phyloP scores from a whole-genome alignment of 805 yeast species.

The Metschnikowia picachoensis region DNA sequence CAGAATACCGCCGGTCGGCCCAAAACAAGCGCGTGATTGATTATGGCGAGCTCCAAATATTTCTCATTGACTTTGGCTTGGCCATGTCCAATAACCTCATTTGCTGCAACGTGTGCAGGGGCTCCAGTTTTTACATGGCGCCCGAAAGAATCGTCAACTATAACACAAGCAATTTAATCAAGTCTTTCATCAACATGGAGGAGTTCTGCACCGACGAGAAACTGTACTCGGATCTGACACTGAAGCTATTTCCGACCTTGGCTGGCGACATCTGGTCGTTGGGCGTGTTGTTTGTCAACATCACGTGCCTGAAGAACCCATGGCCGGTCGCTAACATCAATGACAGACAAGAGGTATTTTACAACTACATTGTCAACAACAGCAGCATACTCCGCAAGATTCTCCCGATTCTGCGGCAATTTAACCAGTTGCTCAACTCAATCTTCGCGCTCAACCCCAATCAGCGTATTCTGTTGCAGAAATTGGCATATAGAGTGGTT shows the following conservation, averaged over 20 bases:
- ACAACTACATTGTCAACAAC: slow-evolving; percentile 55
- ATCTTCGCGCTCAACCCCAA: slow-evolving; percentile 47
- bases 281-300: slow-evolving; percentile 74
- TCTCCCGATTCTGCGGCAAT: slow-evolving; percentile 65
- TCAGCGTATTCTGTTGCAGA: slow-evolving; percentile 40
- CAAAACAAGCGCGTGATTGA: slow-evolving; percentile 19
- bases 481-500: slow-evolving; percentile 37
- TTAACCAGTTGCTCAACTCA: slow-evolving; percentile 48
- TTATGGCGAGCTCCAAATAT: slow-evolving; percentile 50
- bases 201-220: slow-evolving; percentile 21
- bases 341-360: slow-evolving; percentile 56
- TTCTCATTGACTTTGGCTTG: slow-evolving; percentile 85
- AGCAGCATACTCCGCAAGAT: slow-evolving; percentile 53
- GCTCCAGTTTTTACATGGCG: slow-evolving; percentile 88
- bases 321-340: slow-evolving; percentile 75
- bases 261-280: slow-evolving; percentile 88
- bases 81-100: slow-evolving; percentile 60
- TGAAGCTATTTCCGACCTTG: slow-evolving; percentile 55
- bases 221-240: slow-evolving; percentile 17
- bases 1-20: slow-evolving; percentile 20
- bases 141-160: slow-evolving; percentile 70
- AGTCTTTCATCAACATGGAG: slow-evolving; percentile 28
- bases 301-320: slow-evolving; percentile 82
- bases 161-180: slow-evolving; percentile 26
- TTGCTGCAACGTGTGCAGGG: slow-evolving; percentile 74